phyloP scores from a whole-genome alignment of 1,284 basidiomycete genomes.

The Ceratobasidium theobromae region DNA sequence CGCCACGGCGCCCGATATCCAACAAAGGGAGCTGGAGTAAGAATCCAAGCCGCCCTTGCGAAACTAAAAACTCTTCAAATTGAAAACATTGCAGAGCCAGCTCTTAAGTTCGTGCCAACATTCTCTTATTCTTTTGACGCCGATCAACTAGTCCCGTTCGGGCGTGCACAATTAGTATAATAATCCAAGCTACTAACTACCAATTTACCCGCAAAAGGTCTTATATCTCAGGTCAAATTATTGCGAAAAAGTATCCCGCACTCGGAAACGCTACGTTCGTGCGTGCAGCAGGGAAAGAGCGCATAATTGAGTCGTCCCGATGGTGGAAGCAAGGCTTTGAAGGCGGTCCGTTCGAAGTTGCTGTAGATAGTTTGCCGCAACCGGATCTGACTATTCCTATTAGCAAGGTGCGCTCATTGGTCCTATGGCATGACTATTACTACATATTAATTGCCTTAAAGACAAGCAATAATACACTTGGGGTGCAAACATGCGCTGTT shows the following conservation, averaged over 20 bases:
- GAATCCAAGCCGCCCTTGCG: conserved; percentile 50
- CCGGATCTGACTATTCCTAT: conserved; percentile 41
- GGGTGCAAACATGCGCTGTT: conserved; percentile 66
- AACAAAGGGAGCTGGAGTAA: conserved; percentile 52
- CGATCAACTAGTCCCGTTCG: conserved; percentile 67
- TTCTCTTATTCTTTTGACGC: conserved; percentile 67
- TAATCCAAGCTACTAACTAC: neutral
- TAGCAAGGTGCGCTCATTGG: conserved; percentile 14
- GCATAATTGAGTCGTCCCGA: conserved; percentile 66
- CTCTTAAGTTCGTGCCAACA: conserved; percentile 44
- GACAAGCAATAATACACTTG: conserved; percentile 70
- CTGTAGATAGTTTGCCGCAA: conserved; percentile 32
- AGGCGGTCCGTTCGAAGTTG: neutral
- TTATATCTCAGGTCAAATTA: conserved; percentile 27
- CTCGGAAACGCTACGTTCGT: conserved; percentile 24
- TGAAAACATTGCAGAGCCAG: conserved; percentile 44
- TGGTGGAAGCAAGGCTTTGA: conserved; percentile 60
- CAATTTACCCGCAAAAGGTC: neutral
- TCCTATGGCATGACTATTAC: neutral
- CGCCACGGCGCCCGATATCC: conserved; percentile 83
- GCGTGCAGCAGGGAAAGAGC: conserved; percentile 40
- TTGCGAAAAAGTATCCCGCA: conserved; percentile 20
- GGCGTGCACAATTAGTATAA: conserved; percentile 63
- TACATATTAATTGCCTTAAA: neutral
- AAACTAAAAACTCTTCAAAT: conserved; percentile 58